These are phyloP conservation scores for Diaporthe batatas DNA, from an alignment of 2,329 filamentous ascomycete genomes.

Conservation along the genomic window DNA sequence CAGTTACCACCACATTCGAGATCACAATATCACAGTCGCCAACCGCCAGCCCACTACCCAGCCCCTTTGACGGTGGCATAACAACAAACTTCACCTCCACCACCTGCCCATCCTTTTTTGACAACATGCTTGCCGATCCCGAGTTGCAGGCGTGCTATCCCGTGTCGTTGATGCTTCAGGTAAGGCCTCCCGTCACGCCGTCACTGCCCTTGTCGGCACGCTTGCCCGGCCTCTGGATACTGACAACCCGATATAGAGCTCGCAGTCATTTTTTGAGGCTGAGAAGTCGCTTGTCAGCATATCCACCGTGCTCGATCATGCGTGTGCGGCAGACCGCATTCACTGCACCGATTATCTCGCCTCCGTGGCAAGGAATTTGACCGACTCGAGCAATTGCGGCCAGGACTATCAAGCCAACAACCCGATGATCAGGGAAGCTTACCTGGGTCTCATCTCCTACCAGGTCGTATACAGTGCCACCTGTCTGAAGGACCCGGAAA, in stretches of 20 bases:
- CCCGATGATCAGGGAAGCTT: conserved; percentile 79
- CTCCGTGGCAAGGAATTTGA: conserved; percentile 75
- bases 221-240: conserved; percentile 23
- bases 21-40: conserved; percentile 42
- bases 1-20: conserved; percentile 36
- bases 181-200: conserved; percentile 54
- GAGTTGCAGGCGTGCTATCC: conserved; percentile 83
- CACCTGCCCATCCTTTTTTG: conserved; percentile 77
- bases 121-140: conserved; percentile 72
- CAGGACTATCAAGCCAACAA: conserved; percentile 77
- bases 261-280: conserved; percentile 85
- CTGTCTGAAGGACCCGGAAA: conserved; percentile 78
- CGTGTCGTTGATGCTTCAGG: conserved; percentile 85
- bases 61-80: conserved; percentile 75
- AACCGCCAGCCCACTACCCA: conserved; percentile 64
- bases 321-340: conserved; percentile 77
- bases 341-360: conserved; percentile 76
- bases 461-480: conserved; percentile 82
- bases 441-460: conserved; percentile 82
- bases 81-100: conserved; percentile 70
- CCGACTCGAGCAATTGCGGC: conserved; percentile 74
- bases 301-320: conserved; percentile 81
- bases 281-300: conserved; percentile 78
- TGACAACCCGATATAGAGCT: conserved; percentile 70
- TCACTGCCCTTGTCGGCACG: not conserved